Base-by-base conservation (phyloP, 2,329 filamentous ascomycete genomes). In the Colletotrichum spinosum region DNA sequence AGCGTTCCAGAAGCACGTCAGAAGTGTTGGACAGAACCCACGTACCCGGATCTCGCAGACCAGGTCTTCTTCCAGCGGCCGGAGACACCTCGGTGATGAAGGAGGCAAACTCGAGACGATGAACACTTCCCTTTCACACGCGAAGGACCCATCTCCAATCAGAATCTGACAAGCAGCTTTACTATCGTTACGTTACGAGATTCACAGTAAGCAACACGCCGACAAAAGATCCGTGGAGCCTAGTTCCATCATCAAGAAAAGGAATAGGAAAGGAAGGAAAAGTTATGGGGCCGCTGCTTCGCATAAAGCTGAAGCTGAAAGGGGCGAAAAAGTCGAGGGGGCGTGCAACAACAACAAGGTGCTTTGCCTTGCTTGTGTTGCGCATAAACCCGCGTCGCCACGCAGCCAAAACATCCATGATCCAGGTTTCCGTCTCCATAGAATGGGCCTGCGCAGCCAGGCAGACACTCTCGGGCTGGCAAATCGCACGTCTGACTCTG, bases 241-340 rank as follows among this genome's bases (percentile, higher is more conserved):
- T 25, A 25, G 25, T 25, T 25, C 25, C 25, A 5, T 25, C 25
- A 25, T 25, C 4, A 25, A 25, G 25, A 1, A 25, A 5, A 4
- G 25, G 4, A 25, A 25, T 5, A 25, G 3, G 3, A 33, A 34
- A n/a, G 12, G 53, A 37, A 55, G 37, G n/a, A 42, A 8, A 15
- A 46, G 8, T 46, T 46, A 55, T 55, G 53, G 53, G 42, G 41
- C 34, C 42, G 13, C 12, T 46, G 41, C 35, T 44, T 56, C 54
- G 54, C 54, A 56, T 56, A 49, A 49, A 49, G 42, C 44, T 56
- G 54, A 49, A 49, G 42, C 44, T 56, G 54, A 11, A 56, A 56
- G 48, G 46, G 55, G 55, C 38, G 37, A 51, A 51, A 44, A 33
- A 37, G 33, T 25, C 25, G 25, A 25, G 25, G 25, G 25, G 25